Evolutionary conservation across 169 alveolate species (phyloP).

Genomic region (Plasmodium yoelii): DNA sequence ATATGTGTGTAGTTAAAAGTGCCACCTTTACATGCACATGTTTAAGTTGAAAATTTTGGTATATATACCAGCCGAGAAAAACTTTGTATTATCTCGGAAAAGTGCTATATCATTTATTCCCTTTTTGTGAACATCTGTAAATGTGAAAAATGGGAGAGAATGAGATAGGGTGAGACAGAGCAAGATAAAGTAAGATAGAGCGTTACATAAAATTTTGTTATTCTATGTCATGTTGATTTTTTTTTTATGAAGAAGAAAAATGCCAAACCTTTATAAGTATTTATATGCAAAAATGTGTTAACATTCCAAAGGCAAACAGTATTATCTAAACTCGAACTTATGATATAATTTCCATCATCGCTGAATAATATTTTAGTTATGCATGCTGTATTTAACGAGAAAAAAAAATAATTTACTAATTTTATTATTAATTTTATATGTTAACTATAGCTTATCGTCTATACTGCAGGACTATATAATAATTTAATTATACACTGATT

Average conservation of each 20-base stretch:
- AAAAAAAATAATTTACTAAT: neutral
- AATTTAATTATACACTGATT: no score
- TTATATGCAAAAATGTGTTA: constrained; percentile 43
- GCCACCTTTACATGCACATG: neutral
- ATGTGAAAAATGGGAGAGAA: neutral
- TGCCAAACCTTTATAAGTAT: constrained; percentile 34
- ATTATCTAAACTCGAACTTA: constrained; percentile 62
- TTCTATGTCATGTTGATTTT: neutral
- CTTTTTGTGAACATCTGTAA: constrained; percentile 62
- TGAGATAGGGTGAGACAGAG: neutral
- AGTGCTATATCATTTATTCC: constrained; percentile 73
- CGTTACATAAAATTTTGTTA: neutral
- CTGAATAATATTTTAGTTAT: constrained; percentile 52
- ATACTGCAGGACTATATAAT: no score
- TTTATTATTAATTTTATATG: neutral
- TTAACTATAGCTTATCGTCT: no score
- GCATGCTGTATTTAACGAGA: constrained; percentile 24
- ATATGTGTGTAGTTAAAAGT: neutral
- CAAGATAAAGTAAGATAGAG: no score
- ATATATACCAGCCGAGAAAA: constrained; percentile 59
- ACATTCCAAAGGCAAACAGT: constrained; percentile 61
- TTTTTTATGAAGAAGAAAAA: neutral
- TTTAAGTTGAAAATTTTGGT: neutral
- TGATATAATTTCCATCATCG: constrained; percentile 48
- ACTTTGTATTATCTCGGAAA: constrained; percentile 56